Evolutionary conservation across 345 rosid species (phyloP), one percentile per base, ranked within the genome.

Genomic region (Trapa incisa): DNA sequence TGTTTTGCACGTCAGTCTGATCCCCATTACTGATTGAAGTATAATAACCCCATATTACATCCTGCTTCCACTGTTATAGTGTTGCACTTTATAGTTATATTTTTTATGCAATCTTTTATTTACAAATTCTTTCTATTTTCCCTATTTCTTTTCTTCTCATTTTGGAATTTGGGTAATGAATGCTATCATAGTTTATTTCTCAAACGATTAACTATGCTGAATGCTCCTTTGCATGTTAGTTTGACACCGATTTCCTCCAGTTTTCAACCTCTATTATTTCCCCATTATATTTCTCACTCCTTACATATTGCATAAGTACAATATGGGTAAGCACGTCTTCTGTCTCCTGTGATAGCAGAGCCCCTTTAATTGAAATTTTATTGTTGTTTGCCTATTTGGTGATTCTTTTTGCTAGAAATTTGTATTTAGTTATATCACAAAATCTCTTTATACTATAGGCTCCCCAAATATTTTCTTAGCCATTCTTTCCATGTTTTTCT

Each of bases 1-100:
- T 42, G 60, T 63, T 80, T 83, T 85, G 86, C 89, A 83, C 79
- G 84, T 83, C 86, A 83, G 89, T 87, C 83, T 77, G 88, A 81
- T 81, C 86, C 76, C 66, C 29, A 22, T 22, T 22, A 22, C 29
- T 22, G 29, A 22, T 22, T 22, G 29, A 22, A 22, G 29, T 22
- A 22, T 22, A 22, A 22, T 22, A 22, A 22, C 29, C 29, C 29
- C 29, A 22, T 22, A 22, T 22, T 22, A 22, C 29, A 22, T 22
- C 29, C 29, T 22, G 29, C 29, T 22, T 22, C 0, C 29, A 22
- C 29, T 22, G 29, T 22, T 22, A 22, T 22, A 22, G 29, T 22
- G 29, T 22, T 22, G 29, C 29, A 22, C 29, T 22, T 22, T 22
- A 22, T 22, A 22, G 29, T 22, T 22, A 22, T 22, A 22, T 22